Base-by-base conservation (phyloP, 108 stramenopile species). In the Bacterosira constricta region DNA sequence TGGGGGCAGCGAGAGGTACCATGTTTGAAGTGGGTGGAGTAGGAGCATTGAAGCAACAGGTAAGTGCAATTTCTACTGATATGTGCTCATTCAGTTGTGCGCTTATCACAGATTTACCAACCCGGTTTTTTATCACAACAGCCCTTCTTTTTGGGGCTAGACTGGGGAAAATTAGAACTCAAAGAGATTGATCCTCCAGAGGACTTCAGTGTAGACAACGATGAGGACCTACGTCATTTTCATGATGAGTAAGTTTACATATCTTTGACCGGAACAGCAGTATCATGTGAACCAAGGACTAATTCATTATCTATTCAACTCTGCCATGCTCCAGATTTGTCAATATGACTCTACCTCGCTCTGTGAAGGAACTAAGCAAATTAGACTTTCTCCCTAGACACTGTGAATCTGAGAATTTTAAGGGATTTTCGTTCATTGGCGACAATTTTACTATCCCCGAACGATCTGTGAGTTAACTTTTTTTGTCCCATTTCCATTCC, bases 1-100 rank as follows among this genome's bases (percentile, higher is more conserved):
- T 97, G 25, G 99, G 99, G n/a, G 87, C 89, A 2, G 67, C 96
- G 3, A 86, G 83, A 71, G 77, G 85, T 25, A 98, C 95, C 11
- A 98, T 98, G 97, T 99, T 99, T 75, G 90, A 97, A 58, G 87
- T 98, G 0, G 99, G 99, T 31, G 99, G 99, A 7, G 92, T 96
- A 2, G 83, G 92, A 10, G 97, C 83, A n/a, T 50, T 99, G 41
- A 98, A 99, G 77, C 71, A 86, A 36, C 86, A 72, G 44, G 64
- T 70, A 34, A 52, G 51, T 29, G 30, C 51, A 15, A 13, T 6
- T 29, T 6, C 25, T 15, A 7, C 20, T 23, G 12, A n/a, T 55
- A n/a, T 5, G 35, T 55, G 2, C 54, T 4, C 29, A n/a, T n/a
- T n/a, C n/a, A n/a, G n/a, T n/a, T n/a, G n/a, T n/a, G n/a, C n/a